Percentiles rank a stretch among this genome's conserved stretches.
phyloP scores from a whole-genome alignment of 2,329 filamentous ascomycete species.

The Monilinia fructicola region DNA sequence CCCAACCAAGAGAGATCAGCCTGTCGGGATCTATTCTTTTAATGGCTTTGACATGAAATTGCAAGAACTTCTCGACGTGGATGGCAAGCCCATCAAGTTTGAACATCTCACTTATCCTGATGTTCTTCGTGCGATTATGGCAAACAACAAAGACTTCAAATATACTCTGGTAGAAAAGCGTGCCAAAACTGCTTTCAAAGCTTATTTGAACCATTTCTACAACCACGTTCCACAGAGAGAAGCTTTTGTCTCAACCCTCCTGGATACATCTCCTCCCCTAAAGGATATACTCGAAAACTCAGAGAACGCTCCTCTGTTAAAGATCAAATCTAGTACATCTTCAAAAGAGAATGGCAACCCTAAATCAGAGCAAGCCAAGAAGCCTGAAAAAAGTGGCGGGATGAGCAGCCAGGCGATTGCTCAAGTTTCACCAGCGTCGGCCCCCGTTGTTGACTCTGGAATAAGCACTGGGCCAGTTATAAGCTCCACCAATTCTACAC shows the following conservation, averaged over 20 bases:
- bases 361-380: neutral
- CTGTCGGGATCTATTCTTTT: conserved; percentile 3
- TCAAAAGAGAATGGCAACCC: neutral
- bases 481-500: neutral
- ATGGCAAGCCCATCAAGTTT: conserved; percentile 23
- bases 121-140: conserved; percentile 21
- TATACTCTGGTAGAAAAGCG: conserved; percentile 11
- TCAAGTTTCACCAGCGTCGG: neutral
- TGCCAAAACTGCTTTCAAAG: conserved; percentile 22
- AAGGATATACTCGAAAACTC: neutral
- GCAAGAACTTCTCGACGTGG: conserved; percentile 2
- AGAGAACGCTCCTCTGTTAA: too few species aligned
- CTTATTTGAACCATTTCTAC: conserved; percentile 21
- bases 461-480: neutral
- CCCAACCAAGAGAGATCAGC: neutral
- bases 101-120: conserved; percentile 22
- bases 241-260: neutral
- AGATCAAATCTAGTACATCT: neutral
- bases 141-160: conserved; percentile 17
- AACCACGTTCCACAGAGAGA: conserved; percentile 12
- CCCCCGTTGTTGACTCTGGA: neutral
- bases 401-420: neutral
- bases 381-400: neutral
- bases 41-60: neutral
- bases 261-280: neutral